Evolutionary conservation across 345 rosid species (phyloP).

Genomic region (Citropsis articulata): DNA sequence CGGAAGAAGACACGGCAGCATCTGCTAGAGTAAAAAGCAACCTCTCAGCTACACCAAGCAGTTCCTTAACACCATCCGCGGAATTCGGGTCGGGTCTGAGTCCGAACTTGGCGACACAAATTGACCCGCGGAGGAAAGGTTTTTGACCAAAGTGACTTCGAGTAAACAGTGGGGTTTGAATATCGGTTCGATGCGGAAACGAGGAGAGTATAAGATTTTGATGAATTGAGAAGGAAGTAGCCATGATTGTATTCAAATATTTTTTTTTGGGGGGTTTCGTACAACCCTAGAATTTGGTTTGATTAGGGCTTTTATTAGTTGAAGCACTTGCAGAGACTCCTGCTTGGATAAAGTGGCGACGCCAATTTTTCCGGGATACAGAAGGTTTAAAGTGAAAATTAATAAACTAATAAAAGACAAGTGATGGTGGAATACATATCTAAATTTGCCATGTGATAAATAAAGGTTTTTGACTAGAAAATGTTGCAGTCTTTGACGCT

Average conservation of each 20-base stretch:
- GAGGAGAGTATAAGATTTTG: conserved; percentile 39
- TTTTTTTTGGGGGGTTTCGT: no score
- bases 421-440: neutral
- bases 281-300: neutral
- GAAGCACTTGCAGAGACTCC: neutral
- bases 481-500: no score
- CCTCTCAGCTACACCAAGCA: conserved; percentile 46
- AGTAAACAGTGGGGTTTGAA: conserved; percentile 29
- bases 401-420: neutral
- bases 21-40: conserved; percentile 74
- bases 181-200: conserved; percentile 22
- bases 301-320: neutral
- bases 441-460: neutral
- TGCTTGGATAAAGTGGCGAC: neutral
- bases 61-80: conserved; percentile 39
- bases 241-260: conserved; percentile 18
- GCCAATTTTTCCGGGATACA: neutral
- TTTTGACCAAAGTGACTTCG: conserved; percentile 27
- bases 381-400: no score
- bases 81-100: conserved; percentile 47
- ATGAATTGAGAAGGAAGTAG: conserved; percentile 28
- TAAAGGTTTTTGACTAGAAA: no score
- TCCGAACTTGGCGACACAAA: conserved; percentile 57
- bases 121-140: conserved; percentile 45
- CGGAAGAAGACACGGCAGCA: conserved; percentile 74